Evolutionary conservation across 257 asterid species (phyloP).

Genomic region (Solanum sejunctum): DNA sequence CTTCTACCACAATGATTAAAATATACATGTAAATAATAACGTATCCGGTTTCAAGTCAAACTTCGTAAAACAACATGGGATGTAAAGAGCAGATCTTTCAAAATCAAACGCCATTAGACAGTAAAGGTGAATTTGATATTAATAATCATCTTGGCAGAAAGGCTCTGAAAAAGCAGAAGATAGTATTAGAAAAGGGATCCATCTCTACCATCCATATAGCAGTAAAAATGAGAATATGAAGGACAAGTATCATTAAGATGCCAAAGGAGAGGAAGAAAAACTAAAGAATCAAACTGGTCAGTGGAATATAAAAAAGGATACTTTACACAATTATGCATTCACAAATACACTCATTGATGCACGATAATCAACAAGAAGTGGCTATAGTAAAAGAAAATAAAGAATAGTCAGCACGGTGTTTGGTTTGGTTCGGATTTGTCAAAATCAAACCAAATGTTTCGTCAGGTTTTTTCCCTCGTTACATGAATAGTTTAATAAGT

Average conservation of each 20-base stretch:
- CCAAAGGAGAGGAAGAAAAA: neutral
- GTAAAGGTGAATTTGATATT: neutral
- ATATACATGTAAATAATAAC: neutral
- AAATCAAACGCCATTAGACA: neutral
- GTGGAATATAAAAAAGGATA: constrained; percentile 17
- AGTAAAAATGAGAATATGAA: neutral
- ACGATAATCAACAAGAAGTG: neutral
- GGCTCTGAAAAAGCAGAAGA: neutral
- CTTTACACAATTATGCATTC: neutral
- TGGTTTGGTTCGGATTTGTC: neutral
- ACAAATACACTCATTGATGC: neutral
- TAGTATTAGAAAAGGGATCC: neutral
- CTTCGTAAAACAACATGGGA: neutral
- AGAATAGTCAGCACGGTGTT: neutral
- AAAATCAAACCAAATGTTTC: neutral
- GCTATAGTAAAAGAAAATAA: neutral
- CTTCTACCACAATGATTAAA: neutral
- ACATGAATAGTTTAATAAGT: neutral
- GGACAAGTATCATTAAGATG: neutral
- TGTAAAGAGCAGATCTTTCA: neutral
- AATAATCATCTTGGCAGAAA: neutral
- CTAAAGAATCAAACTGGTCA: constrained; percentile 14
- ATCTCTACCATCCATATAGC: constrained; percentile 4
- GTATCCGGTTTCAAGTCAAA: neutral
- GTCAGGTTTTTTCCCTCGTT: neutral